A percentile compares a stretch with the other conserved stretches of the same genome.
These are phyloP conservation scores for Stachybotrys echinatus DNA, from an alignment of 2,329 filamentous ascomycete genomes.

Conservation along the genomic window DNA sequence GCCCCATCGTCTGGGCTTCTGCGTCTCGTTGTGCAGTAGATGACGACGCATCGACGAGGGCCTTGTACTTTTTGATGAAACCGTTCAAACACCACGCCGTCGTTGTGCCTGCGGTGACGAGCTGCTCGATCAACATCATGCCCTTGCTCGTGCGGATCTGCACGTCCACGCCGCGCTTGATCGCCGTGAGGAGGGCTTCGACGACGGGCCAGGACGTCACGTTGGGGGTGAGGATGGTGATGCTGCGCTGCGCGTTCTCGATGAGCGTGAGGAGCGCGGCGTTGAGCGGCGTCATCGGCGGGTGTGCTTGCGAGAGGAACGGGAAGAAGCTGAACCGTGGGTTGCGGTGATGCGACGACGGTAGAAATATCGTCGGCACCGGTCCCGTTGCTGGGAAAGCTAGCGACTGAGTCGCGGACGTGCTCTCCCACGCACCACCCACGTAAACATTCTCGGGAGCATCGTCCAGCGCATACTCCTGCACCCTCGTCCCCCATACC, in stretches of 20 bases:
- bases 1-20: constrained; percentile 34
- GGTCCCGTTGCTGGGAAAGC: constrained; percentile 13
- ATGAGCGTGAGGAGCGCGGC: constrained; percentile 57
- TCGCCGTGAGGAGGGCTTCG: constrained; percentile 52
- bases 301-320: constrained; percentile 41
- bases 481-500: constrained; percentile 50
- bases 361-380: constrained; percentile 59
- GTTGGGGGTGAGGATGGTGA: constrained; percentile 75
- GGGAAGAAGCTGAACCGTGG: constrained; percentile 57
- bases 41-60: constrained; percentile 11
- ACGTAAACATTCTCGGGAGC: not conserved
- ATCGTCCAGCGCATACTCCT: not conserved
- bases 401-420: constrained; percentile 23
- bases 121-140: constrained; percentile 75
- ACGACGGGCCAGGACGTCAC: constrained; percentile 64
- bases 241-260: constrained; percentile 46
- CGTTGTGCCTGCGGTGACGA: constrained; percentile 73
- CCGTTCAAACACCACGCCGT: constrained; percentile 59
- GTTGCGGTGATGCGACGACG: constrained; percentile 67
- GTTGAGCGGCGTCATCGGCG: constrained; percentile 65
- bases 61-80: constrained; percentile 51
- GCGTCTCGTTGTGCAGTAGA: constrained; percentile 16
- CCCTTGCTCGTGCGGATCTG: constrained; percentile 59
- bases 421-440: constrained; percentile 5
- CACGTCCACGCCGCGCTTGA: constrained; percentile 63